Percentiles rank a stretch among this genome's conserved stretches.
Conservation (phyloP, 306 rosid species). For the Inga oerstediana region DNA sequence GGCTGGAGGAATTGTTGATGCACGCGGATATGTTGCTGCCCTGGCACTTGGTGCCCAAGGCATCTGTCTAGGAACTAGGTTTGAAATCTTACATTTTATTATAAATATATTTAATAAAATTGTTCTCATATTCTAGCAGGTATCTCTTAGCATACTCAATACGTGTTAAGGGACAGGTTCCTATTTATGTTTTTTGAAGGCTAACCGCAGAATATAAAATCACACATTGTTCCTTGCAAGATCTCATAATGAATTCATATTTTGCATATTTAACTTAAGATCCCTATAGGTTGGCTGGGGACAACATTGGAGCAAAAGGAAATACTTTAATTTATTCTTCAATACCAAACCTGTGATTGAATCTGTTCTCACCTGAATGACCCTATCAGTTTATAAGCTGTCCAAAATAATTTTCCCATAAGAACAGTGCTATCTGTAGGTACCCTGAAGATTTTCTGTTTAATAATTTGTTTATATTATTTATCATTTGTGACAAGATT, state of each 20-base stretch:
- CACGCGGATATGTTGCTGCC: constrained; percentile 86
- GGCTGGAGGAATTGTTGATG: constrained; percentile 82
- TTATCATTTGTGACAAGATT: constrained; percentile 5
- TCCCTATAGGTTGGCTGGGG: not conserved
- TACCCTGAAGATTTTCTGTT: not conserved
- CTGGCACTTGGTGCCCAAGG: constrained; percentile 91
- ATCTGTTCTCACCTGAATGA: not conserved
- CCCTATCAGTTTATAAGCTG: not conserved
- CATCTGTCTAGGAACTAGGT: constrained; percentile 83
- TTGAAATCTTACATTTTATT: constrained; percentile 14
- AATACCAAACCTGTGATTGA: not conserved
- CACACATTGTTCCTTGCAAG: not conserved
- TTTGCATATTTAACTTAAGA: not conserved
- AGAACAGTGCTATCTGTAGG: not conserved
- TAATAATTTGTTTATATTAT: not conserved
- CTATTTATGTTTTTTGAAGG: not conserved
- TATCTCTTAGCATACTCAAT: not conserved
- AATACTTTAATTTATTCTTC: not conserved
- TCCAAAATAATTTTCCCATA: not conserved
- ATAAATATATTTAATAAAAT: not conserved
- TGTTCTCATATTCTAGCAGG: not conserved
- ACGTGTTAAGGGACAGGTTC: not conserved
- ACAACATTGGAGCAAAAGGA: not conserved
- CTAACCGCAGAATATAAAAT: not conserved
- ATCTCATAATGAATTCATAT: not conserved